Evolutionary conservation across 163 green algal genomes (phyloP).

Genomic region (Smithsoniella earleae): DNA sequence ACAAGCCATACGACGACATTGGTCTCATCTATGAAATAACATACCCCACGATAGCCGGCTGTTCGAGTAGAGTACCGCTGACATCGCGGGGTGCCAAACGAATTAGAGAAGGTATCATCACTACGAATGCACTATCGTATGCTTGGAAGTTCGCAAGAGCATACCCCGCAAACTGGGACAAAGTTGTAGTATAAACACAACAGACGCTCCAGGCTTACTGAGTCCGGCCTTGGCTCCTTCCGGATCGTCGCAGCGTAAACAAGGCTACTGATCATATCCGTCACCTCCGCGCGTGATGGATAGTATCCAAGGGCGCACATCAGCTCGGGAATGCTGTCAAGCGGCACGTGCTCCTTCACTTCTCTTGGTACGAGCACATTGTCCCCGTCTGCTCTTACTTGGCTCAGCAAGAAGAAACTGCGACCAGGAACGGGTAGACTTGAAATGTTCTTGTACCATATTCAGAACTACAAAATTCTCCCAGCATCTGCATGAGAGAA

Average conservation of each 20-base stretch:
- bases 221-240: constrained; percentile 36
- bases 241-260: constrained; percentile 38
- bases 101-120: no score
- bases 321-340: constrained; percentile 50
- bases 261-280: constrained; percentile 46
- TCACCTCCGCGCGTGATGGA: constrained; percentile 49
- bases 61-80: no score
- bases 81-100: no score
- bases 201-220: constrained; percentile 51
- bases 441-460: no score
- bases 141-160: no score
- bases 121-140: no score
- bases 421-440: no score
- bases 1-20: no score
- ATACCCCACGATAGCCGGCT: no score
- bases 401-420: constrained; percentile 9
- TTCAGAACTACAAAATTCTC: no score
- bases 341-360: constrained; percentile 39
- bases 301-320: constrained; percentile 63
- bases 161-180: constrained; percentile 47
- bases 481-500: no score
- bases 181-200: constrained; percentile 60
- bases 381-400: neutral
- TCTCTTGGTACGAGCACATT: neutral
- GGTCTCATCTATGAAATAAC: no score